Evolutionary conservation across 305 asterid genomes (phyloP), one percentile per base, ranked within the genome.

Genomic region (Solanum hybrid): DNA sequence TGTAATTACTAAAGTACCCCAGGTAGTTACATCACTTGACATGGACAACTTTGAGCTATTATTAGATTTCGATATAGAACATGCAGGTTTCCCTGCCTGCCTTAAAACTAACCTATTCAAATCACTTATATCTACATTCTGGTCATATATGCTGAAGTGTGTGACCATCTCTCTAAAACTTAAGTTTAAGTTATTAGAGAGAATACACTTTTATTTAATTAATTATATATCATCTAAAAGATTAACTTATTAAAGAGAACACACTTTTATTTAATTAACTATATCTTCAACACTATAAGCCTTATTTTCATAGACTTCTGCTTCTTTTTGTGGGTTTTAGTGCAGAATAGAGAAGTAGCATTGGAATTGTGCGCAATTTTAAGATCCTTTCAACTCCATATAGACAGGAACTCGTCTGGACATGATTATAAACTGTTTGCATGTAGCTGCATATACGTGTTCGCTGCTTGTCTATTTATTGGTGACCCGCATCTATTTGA

Each of bases 1-100:
- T 88, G 90, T 89, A 91, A 90, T 92, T 92, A 92, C 93, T 9
- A 64, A 89, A 91, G 34, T 91, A 80, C 90, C 94, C 92, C 74
- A 61, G 61, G 22, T 84, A 39, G 91, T 93, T 91, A 78, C 90
- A 86, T 86, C 83, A 92, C 89, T 34, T 89, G 91, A 89, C 89
- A 81, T 79, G 82, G 91, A 92, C 95, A 93, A 87, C 92, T 95
- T 93, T 93, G 92, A 92, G 61, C 90, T 89, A 88, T 89, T 85
- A 85, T 92, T 85, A 90, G 90, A 80, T 92, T 91, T 92, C 86
- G 90, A 90, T 91, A 91, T 90, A 90, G 92, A 92, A 89, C 90
- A 90, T 90, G 92, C 89, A 91, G 91, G 92, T 89, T 91, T 92
- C 93, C 92, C 94, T 84, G 91, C 92, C 88, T 36, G 31, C 51